These are phyloP conservation scores for Fusarium sp. DNA, from an alignment of 2,329 filamentous ascomycete genomes.

Conservation along the genomic window DNA sequence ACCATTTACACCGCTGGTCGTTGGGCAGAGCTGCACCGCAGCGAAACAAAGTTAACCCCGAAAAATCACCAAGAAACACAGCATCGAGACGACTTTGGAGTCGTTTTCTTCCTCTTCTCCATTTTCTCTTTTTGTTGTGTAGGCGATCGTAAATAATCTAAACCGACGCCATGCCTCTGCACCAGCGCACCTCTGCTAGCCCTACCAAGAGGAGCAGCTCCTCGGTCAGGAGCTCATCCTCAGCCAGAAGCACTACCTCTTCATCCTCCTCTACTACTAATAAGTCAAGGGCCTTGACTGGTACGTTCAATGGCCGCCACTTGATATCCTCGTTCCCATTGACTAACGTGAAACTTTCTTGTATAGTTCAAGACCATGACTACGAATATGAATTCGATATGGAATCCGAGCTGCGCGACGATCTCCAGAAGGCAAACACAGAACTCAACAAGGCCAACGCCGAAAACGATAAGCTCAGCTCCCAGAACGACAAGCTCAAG, in stretches of 20 bases:
- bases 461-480: slow-evolving; percentile 46
- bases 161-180: slow-evolving; percentile 45
- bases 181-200: slow-evolving; percentile 46
- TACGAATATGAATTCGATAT: slow-evolving; percentile 44
- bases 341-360: slow-evolving; percentile 30
- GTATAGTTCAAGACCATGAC: slow-evolving; percentile 38
- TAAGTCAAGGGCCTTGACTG: slow-evolving; percentile 41
- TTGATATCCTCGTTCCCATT: slow-evolving; percentile 12
- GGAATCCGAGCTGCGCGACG: slow-evolving; percentile 41
- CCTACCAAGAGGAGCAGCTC: slow-evolving; percentile 44
- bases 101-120: slow-evolving; percentile 16
- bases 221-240: slow-evolving; percentile 38
- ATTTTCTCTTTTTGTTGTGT: slow-evolving; percentile 35
- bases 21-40: slow-evolving; percentile 48
- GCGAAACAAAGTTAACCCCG: slow-evolving; percentile 34
- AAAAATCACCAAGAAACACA: slow-evolving; percentile 38
- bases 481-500: slow-evolving; percentile 47
- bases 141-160: slow-evolving; percentile 36
- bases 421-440: slow-evolving; percentile 46
- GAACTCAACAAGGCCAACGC: slow-evolving; percentile 46
- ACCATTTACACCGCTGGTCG: slow-evolving; percentile 42
- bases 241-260: slow-evolving; percentile 28
- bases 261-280: slow-evolving; percentile 27
- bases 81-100: slow-evolving; percentile 32
- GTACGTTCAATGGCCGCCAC: slow-evolving; percentile 33